These are phyloP conservation scores for Colletotrichum siamense DNA, from an alignment of 2,329 filamentous ascomycete genomes.

Conservation along the genomic window DNA sequence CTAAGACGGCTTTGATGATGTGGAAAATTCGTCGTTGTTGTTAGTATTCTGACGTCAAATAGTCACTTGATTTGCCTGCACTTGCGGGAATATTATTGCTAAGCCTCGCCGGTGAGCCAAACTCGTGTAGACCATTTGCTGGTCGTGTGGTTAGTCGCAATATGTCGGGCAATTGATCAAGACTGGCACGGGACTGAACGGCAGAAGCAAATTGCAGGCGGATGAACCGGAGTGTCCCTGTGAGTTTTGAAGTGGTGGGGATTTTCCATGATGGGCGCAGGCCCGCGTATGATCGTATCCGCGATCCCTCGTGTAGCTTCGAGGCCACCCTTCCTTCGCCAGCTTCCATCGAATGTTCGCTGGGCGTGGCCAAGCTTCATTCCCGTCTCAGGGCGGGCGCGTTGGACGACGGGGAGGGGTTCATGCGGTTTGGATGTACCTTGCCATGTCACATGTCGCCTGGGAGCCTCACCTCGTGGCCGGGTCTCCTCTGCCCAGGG, in stretches of 20 bases:
- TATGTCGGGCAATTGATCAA: not conserved
- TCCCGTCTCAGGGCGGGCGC: not conserved
- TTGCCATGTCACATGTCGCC: not conserved
- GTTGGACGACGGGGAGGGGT: not conserved
- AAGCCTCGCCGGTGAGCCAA: not conserved
- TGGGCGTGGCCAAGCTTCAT: not conserved
- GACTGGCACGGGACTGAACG: not conserved
- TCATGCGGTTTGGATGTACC: slow-evolving; percentile 1
- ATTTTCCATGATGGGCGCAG: not conserved
- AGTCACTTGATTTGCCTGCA: not conserved
- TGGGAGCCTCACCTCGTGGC: slow-evolving; percentile 10
- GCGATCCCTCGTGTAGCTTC: not conserved
- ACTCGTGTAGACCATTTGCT: not conserved
- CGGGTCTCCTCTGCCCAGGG: not conserved
- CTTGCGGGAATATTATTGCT: not conserved
- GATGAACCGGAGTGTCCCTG: not conserved
- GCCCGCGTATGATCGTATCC: slow-evolving; percentile 6
- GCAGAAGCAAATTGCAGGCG: not conserved
- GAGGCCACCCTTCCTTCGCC: not conserved
- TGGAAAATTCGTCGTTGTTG: not conserved
- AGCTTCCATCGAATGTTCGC: not conserved
- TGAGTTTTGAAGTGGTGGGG: not conserved
- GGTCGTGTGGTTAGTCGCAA: not conserved
- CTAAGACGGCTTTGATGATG: not conserved
- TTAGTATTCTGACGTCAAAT: not conserved